These are phyloP conservation scores for Orbilia blumenaviensis DNA, from an alignment of 2,329 filamentous ascomycete species.

Conservation along the genomic window DNA sequence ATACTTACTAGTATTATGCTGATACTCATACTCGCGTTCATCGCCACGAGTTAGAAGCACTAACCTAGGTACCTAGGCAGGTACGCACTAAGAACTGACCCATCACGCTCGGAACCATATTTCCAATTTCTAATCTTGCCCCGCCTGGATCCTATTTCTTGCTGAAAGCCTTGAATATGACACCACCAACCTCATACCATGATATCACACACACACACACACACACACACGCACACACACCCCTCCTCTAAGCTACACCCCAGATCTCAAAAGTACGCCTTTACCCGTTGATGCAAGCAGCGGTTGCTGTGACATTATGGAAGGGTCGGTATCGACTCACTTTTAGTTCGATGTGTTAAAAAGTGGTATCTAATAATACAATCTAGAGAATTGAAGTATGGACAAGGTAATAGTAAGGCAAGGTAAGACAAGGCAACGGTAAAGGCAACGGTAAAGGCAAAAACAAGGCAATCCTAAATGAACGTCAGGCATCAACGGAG, in stretches of 20 bases:
- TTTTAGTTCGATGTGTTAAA: constrained; percentile 2
- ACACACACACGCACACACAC: background rate
- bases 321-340: constrained; percentile 26
- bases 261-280: background rate
- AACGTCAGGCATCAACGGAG: constrained; percentile 27
- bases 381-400: constrained; percentile 39
- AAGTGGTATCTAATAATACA: constrained; percentile 50
- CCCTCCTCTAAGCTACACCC: background rate
- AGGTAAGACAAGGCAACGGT: background rate
- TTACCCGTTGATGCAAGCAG: background rate
- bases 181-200: constrained; percentile 8
- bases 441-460: background rate
- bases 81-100: no score
- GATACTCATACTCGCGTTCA: no score
- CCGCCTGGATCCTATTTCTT: constrained; percentile 13
- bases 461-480: constrained; percentile 31
- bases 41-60: no score
- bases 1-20: background rate
- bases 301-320: constrained; percentile 7
- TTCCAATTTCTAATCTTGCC: constrained; percentile 30
- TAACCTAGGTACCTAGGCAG: no score
- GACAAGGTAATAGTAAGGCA: constrained; percentile 8
- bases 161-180: background rate
- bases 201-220: background rate
- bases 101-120: background rate